phyloP scores from a whole-genome alignment of 177 flowering plant genomes.

The Vitis hybrid region DNA sequence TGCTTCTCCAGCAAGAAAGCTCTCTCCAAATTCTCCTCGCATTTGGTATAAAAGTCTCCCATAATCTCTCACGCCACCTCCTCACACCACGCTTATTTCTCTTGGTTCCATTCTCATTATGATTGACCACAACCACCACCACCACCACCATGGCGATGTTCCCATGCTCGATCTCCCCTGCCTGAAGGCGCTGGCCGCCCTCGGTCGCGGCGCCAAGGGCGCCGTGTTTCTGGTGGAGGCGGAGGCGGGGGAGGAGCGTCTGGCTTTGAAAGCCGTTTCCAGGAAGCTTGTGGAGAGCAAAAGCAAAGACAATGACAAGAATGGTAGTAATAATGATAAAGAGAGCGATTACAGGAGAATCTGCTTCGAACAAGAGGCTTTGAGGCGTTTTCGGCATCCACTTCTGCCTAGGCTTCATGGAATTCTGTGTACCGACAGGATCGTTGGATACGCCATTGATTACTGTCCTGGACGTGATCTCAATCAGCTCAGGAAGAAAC shows the following conservation, averaged over 20 bases:
- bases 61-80: neutral
- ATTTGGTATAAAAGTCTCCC: too few species aligned
- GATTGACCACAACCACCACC: constrained; percentile 23
- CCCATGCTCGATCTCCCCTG: constrained; percentile 24
- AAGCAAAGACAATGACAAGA: constrained; percentile 4
- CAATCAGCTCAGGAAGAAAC: constrained; percentile 45
- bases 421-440: constrained; percentile 44
- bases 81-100: neutral
- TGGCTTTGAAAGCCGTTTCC: constrained; percentile 69
- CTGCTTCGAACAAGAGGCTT: constrained; percentile 60
- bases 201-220: constrained; percentile 89
- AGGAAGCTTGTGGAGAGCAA: constrained; percentile 43
- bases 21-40: too few species aligned
- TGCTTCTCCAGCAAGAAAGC: constrained; percentile 5
- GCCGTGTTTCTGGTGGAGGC: constrained; percentile 60
- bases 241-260: constrained; percentile 11
- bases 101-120: constrained; percentile 1
- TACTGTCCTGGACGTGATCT: constrained; percentile 81
- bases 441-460: constrained; percentile 73
- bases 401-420: constrained; percentile 71
- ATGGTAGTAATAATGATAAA: constrained; percentile 13
- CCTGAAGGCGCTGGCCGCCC: constrained; percentile 44
- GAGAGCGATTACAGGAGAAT: constrained; percentile 40
- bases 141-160: constrained; percentile 1
- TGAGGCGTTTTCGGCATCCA: constrained; percentile 54